Evolutionary conservation across 2,329 filamentous ascomycete species (phyloP), one percentile per base, ranked within the genome.

Genomic region (Colletotrichum trifolii): DNA sequence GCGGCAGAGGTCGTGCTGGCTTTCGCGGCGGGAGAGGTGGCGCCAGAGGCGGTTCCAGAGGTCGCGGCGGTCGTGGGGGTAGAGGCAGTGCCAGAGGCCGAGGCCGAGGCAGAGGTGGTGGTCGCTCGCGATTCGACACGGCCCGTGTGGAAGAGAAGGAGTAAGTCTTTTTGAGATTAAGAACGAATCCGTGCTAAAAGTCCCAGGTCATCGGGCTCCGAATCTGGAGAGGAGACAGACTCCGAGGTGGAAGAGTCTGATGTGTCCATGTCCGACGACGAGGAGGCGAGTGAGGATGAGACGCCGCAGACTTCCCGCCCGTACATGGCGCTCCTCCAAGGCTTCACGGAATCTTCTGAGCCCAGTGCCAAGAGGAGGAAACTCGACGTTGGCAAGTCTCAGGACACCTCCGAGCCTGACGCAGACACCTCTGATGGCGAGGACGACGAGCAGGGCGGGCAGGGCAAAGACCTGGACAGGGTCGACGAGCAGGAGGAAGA

Each of bases 251-350:
- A 79, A 8, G 72, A 73, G 54, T 76, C 78, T 25, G 78, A 80
- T 58, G 72, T 77, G 63, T 76, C 75, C 35, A 66, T 66, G 58
- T 78, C 79, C 7, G 82, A 82, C 8, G 80, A 82, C 8, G 82
- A 85, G 2, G 73, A 82, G 49, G 76, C 81, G 1, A 81, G 82
- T 25, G 79, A 76, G 64, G 75, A 77, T 43, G 78, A 80, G 59
- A 71, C 71, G 33, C 72, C 65, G 6, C 55, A 76, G n/a, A 67
- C 73, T 45, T 76, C 79, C 34, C 79, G 81, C 36, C 83, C 88
- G 4, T 90, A 90, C 68, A 78, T 84, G 76, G 79, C 85, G 8
- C 78, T 90, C 7, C 78, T 90, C 71, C 83, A 88, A 70, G 88
- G 84, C 63, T 77, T 90, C 53, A 78, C 81, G 3, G 81, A 84